phyloP scores from a whole-genome alignment of 2,329 filamentous ascomycete genomes.

The Davidsoniella eucalypti region DNA sequence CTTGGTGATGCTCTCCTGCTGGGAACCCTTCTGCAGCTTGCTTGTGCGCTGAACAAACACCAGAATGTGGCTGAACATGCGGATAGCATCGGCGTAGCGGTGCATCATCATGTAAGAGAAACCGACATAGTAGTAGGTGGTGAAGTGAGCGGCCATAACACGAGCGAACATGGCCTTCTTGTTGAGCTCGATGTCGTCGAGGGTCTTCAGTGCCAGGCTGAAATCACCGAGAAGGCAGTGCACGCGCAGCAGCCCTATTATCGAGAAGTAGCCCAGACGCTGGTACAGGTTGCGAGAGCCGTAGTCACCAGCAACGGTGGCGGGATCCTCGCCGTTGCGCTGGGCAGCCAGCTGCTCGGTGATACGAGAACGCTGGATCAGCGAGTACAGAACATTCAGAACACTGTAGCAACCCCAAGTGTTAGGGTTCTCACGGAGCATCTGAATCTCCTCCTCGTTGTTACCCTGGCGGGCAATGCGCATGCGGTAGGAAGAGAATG shows the following conservation, averaged over 20 bases:
- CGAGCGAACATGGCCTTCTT: slow-evolving; percentile 99
- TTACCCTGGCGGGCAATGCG: slow-evolving; percentile 66
- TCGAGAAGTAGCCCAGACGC: slow-evolving; percentile 98
- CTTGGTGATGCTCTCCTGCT: slow-evolving; percentile 98
- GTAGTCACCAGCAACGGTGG: slow-evolving; percentile 83
- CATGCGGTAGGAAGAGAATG: slow-evolving; percentile 93
- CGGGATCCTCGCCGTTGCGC: slow-evolving; percentile 83
- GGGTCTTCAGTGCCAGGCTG: slow-evolving; percentile 92
- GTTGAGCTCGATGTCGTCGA: slow-evolving; percentile 98
- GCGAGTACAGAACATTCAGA: slow-evolving; percentile 95
- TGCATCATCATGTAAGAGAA: slow-evolving; percentile 99
- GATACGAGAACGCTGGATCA: slow-evolving; percentile 97
- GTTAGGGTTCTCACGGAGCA: slow-evolving; percentile 92
- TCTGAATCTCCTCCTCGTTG: slow-evolving; percentile 82
- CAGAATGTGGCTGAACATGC: slow-evolving; percentile 99
- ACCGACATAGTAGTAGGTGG: slow-evolving; percentile 98
- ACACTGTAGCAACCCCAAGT: slow-evolving; percentile 99
- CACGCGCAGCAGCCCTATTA: slow-evolving; percentile 89
- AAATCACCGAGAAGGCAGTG: slow-evolving; percentile 96
- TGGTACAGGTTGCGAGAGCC: slow-evolving; percentile 86
- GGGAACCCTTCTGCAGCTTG: slow-evolving; percentile 99
- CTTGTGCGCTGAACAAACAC: slow-evolving; percentile 97
- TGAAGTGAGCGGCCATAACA: slow-evolving; percentile 99
- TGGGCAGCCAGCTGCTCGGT: slow-evolving; percentile 90
- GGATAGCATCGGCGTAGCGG: slow-evolving; percentile 96